These are phyloP conservation scores for Fusarium sp. DNA, from an alignment of 2,329 filamentous ascomycete genomes.

Conservation along the genomic window DNA sequence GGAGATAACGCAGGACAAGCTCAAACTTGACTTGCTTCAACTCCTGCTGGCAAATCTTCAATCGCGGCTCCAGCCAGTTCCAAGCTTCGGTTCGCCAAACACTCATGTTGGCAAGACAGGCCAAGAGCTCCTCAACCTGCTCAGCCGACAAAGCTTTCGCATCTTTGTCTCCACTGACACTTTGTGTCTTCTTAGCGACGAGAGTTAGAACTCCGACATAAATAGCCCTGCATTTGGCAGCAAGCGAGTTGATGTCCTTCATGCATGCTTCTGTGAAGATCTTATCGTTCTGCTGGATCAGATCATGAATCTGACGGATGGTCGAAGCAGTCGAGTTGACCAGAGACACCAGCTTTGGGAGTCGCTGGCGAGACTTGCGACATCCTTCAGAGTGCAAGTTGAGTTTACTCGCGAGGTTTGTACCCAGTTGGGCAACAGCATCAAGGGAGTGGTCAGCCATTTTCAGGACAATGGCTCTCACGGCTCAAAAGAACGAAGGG, in stretches of 20 bases:
- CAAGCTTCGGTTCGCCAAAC: neutral
- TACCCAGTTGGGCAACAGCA: neutral
- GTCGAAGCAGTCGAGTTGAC: neutral
- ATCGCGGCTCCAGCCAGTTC: slow-evolving; percentile 1
- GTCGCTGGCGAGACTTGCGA: neutral
- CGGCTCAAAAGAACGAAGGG: rapidly evolving
- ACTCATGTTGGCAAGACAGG: neutral
- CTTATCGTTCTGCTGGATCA: neutral
- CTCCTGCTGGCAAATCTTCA: neutral
- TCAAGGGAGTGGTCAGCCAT: neutral
- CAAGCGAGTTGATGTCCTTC: neutral
- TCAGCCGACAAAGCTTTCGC: neutral
- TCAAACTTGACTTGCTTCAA: slow-evolving; percentile 1
- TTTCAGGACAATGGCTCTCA: rapidly evolving
- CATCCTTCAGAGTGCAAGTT: neutral
- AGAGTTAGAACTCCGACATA: neutral
- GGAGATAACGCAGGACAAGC: neutral
- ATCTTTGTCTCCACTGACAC: rapidly evolving
- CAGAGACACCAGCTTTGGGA: neutral
- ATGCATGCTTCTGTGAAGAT: neutral
- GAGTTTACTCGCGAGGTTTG: neutral
- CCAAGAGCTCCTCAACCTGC: neutral
- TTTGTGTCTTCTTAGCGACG: neutral
- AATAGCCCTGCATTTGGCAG: neutral
- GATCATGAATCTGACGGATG: neutral